Evolutionary conservation across 352 stramenopile genomes (phyloP).

Genomic region (Pythium phragmitis): DNA sequence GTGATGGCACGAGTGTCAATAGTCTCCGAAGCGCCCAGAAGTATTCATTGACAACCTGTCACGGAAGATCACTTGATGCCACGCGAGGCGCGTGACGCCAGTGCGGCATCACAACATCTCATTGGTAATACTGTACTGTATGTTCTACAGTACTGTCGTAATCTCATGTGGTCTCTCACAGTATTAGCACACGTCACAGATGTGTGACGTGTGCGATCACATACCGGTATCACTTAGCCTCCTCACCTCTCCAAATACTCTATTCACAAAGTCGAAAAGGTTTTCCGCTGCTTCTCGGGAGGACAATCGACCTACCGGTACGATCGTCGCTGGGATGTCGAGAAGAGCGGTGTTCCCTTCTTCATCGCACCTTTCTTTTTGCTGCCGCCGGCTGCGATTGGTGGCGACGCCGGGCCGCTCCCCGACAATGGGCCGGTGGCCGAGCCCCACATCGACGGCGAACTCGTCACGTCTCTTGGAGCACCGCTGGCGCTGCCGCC

Average conservation of each 20-base stretch:
- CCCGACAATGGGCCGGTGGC: constrained; percentile 14
- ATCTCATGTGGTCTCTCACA: too few relatives aligned
- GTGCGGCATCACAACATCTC: neutral
- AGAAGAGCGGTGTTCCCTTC: constrained; percentile 75
- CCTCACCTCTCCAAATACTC: too few relatives aligned
- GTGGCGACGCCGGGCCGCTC: constrained; percentile 26
- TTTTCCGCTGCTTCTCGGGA: neutral
- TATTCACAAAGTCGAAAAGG: neutral
- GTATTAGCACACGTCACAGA: neutral
- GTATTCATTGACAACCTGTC: neutral
- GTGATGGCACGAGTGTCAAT: neutral
- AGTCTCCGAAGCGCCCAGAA: neutral
- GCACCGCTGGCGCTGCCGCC: constrained; percentile 17
- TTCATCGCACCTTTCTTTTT: constrained; percentile 67
- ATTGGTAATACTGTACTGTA: neutral
- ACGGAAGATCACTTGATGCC: constrained; percentile 5
- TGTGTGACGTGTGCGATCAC: constrained; percentile 9
- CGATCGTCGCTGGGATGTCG: constrained; percentile 67
- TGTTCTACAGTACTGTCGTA: neutral
- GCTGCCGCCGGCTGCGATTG: constrained; percentile 28
- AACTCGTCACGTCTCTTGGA: constrained; percentile 27
- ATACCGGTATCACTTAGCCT: too few relatives aligned
- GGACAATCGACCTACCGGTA: constrained; percentile 42
- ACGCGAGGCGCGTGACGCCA: neutral
- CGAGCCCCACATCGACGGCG: constrained; percentile 40